These are phyloP conservation scores for Pleurotus cornucopiae DNA, from an alignment of 768 basidiomycete genomes.

Conservation along the genomic window DNA sequence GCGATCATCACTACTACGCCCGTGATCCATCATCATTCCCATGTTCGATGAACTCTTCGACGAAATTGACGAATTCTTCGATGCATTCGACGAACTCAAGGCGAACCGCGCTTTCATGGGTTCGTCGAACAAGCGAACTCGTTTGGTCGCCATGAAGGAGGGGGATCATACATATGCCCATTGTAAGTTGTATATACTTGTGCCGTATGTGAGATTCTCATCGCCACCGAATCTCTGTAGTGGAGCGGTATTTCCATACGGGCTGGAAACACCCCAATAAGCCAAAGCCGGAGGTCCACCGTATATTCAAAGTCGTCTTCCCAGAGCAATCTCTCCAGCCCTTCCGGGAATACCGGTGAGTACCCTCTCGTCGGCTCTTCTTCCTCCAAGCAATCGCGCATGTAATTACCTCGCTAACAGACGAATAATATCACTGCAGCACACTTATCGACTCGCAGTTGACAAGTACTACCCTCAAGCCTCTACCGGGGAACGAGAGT, in stretches of 20 bases:
- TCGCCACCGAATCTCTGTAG: slow-evolving; percentile 22
- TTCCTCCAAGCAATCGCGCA: neutral
- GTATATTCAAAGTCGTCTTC: slow-evolving; percentile 48
- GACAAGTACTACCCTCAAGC: neutral
- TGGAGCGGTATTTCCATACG: slow-evolving; percentile 44
- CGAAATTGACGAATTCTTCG: too few relatives aligned
- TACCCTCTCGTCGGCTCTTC: neutral
- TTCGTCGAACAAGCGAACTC: slow-evolving; percentile 31
- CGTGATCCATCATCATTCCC: too few relatives aligned
- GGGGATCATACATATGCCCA: slow-evolving; percentile 30
- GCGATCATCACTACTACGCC: too few relatives aligned
- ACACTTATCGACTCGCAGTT: neutral
- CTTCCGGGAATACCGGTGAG: slow-evolving; percentile 45
- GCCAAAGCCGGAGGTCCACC: slow-evolving; percentile 40
- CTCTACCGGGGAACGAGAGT: slow-evolving; percentile 43
- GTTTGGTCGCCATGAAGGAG: slow-evolving; percentile 35
- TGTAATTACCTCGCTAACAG: neutral
- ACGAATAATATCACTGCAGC: neutral
- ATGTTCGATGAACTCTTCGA: too few relatives aligned
- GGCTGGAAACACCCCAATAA: slow-evolving; percentile 59
- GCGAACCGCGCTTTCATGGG: too few relatives aligned
- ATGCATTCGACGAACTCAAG: too few relatives aligned
- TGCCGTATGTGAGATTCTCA: neutral
- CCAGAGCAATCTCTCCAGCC: slow-evolving; percentile 37
- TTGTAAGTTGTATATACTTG: slow-evolving; percentile 27